A percentile compares a stretch with the other conserved stretches of the same genome.
phyloP scores from a whole-genome alignment of 129 eudicot genomes.

The Flaveria brownii region DNA sequence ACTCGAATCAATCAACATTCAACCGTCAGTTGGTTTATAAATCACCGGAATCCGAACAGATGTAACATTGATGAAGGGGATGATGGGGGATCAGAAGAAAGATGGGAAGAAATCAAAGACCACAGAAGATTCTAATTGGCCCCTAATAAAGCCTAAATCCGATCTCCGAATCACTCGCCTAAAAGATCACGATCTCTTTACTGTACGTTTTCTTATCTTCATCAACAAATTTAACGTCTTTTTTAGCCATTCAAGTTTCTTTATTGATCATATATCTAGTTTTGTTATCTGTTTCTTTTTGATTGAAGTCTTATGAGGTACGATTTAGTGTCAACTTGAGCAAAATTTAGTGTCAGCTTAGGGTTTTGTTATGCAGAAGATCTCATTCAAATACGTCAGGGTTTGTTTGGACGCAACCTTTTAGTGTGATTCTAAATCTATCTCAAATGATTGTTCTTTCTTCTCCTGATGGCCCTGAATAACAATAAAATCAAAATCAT shows the following conservation, averaged over 20 bases:
- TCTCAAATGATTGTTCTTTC: neutral
- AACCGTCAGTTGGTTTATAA: neutral
- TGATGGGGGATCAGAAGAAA: slow-evolving; percentile 55
- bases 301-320: neutral
- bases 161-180: slow-evolving; percentile 60
- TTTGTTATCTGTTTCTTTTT: neutral
- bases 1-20: neutral
- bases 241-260: neutral
- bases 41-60: neutral
- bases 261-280: neutral
- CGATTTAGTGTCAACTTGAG: neutral
- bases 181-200: slow-evolving; percentile 71
- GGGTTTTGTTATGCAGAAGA: neutral
- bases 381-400: neutral
- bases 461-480: neutral
- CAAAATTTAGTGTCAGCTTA: neutral
- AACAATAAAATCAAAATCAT: neutral
- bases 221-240: neutral
- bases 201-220: slow-evolving; percentile 45
- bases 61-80: slow-evolving; percentile 42
- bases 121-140: slow-evolving; percentile 51
- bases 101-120: slow-evolving; percentile 44
- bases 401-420: neutral
- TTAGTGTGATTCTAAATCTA: neutral
- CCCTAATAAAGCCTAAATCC: slow-evolving; percentile 61